Evolutionary conservation across 2,329 filamentous ascomycete species (phyloP).

Genomic region (Aspergillus sp.): DNA sequence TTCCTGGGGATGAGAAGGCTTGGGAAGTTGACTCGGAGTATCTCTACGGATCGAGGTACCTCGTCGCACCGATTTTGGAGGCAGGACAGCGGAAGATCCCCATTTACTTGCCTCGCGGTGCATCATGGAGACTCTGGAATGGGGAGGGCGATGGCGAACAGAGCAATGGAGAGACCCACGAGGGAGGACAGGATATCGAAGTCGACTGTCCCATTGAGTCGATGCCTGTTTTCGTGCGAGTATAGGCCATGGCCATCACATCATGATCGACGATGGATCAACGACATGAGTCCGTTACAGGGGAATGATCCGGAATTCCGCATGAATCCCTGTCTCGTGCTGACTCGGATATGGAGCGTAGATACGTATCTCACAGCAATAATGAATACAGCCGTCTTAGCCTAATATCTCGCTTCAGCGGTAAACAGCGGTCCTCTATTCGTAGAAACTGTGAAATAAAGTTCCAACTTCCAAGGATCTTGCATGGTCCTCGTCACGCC

Average conservation of each 20-base stretch:
- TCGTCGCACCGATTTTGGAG: conserved; percentile 58
- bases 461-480: conserved; percentile 1
- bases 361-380: too few species aligned
- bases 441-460: background rate
- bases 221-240: conserved; percentile 48
- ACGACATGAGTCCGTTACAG: too few species aligned
- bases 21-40: conserved; percentile 64
- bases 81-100: conserved; percentile 45
- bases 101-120: conserved; percentile 55
- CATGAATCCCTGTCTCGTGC: too few species aligned
- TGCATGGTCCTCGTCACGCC: background rate
- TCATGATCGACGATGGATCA: background rate
- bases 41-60: conserved; percentile 62
- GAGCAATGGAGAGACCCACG: conserved; percentile 24
- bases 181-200: conserved; percentile 43
- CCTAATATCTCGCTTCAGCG: background rate
- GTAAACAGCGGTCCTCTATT: background rate
- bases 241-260: background rate
- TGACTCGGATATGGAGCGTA: too few species aligned
- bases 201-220: conserved; percentile 46
- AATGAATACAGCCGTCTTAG: too few species aligned
- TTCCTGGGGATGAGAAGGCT: conserved; percentile 52
- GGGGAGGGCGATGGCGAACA: conserved; percentile 22
- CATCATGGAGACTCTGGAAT: conserved; percentile 45
- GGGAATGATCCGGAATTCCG: too few species aligned